A percentile compares a stretch with the other conserved stretches of the same genome.
Conservation (phyloP, 31 red algal genomes). For the Porphyra umbilicalis region DNA sequence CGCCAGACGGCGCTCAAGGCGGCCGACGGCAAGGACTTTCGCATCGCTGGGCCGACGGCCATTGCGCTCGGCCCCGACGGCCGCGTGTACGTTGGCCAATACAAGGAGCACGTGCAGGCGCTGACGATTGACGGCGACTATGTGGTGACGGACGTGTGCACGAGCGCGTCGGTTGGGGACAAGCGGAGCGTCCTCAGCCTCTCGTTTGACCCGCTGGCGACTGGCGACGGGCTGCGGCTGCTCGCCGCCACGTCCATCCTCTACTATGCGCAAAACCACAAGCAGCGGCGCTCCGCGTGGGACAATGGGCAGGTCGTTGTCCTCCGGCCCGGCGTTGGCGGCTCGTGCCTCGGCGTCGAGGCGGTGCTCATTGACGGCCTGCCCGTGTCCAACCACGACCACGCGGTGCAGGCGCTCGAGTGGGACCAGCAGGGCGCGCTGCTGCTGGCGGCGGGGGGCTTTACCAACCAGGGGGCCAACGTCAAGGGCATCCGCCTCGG, state of each 20-base stretch:
- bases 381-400: constrained; percentile 56
- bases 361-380: constrained; percentile 44
- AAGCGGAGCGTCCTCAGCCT: too few species aligned
- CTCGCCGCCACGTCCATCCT: too few species aligned
- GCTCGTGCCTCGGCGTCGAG: constrained; percentile 29
- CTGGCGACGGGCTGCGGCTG: too few species aligned
- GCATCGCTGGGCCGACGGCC: too few species aligned
- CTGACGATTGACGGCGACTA: too few species aligned
- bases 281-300: too few species aligned
- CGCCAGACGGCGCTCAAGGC: too few species aligned
- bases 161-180: too few species aligned
- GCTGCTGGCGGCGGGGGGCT: constrained; percentile 35
- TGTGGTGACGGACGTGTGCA: too few species aligned
- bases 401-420: constrained; percentile 34
- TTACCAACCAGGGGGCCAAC: constrained; percentile 37
- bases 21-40: too few species aligned
- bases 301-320: constrained; percentile 40
- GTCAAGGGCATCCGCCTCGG: constrained; percentile 15
- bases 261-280: too few species aligned
- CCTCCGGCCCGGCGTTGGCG: constrained; percentile 8
- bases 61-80: background rate
- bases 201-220: too few species aligned
- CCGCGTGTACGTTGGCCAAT: background rate
- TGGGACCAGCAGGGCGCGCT: constrained; percentile 47
- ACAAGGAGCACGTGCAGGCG: background rate